A percentile compares a stretch with the other conserved stretches of the same genome.
phyloP scores from a whole-genome alignment of 768 basidiomycete species.

The Kwoniella heveanensis region DNA sequence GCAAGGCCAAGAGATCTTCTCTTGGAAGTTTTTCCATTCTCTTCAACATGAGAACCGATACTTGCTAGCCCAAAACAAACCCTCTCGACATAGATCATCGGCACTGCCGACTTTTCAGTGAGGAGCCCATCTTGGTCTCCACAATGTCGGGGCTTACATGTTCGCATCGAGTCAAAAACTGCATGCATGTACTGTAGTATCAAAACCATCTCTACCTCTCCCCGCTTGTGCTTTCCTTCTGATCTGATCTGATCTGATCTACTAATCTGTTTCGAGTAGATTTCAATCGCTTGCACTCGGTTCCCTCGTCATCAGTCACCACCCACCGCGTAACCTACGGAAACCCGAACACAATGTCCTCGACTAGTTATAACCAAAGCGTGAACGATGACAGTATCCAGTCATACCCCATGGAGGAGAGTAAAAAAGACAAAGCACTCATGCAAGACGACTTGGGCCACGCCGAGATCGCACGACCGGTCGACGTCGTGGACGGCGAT shows the following conservation, averaged over 20 bases:
- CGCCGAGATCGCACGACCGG: constrained; percentile 12
- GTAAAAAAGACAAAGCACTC: constrained; percentile 10
- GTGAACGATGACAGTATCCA: background rate
- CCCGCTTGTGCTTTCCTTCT: background rate
- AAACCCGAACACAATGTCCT: background rate
- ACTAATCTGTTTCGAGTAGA: background rate
- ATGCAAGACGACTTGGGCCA: constrained; percentile 1
- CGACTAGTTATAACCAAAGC: background rate
- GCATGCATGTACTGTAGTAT: background rate
- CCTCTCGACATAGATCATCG: background rate
- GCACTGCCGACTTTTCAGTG: background rate
- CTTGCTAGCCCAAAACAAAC: background rate
- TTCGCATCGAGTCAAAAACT: background rate
- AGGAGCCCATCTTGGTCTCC: background rate
- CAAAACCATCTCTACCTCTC: background rate
- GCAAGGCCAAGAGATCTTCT: background rate
- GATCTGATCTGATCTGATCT: background rate
- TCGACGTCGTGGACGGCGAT: constrained; percentile 11
- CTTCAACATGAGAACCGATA: background rate
- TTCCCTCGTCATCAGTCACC: too few species aligned
- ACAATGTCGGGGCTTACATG: background rate
- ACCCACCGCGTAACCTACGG: background rate
- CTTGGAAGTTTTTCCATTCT: background rate
- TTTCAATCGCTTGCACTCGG: background rate
- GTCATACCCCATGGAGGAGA: constrained; percentile 2